Evolutionary conservation across 1,284 basidiomycete genomes (phyloP), one percentile per base, ranked within the genome.

Genomic region (Microbotryum scabiosae): DNA sequence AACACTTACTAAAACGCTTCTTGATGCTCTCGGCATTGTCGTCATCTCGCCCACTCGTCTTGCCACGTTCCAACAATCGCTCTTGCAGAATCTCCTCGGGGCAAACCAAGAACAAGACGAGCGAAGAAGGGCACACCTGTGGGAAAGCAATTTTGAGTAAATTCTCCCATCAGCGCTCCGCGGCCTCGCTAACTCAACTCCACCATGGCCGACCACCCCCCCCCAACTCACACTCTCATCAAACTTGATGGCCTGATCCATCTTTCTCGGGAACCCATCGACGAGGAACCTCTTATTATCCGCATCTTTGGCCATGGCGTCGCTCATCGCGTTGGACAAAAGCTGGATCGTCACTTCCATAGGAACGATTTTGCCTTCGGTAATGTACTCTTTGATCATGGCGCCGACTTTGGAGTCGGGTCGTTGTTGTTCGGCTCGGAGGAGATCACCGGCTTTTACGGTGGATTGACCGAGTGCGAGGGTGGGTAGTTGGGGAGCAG

Each of bases 311-410:
- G 28, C 36, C 32, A 65, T 74, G 44, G 84, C 84, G 50, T 78
- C 82, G 44, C 77, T 73, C 86, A 99, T 98, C 18, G 94, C 93
- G 73, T 90, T 94, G 78, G 93, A 85, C 64, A 99, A 81, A 41
- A 99, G 84, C 76, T 92, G 92, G 74, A 98, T 84, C 41, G 96
- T 98, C 62, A 99, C 88, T 74, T 97, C 88, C 85, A 90, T 90
- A 5, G 96, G 96, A 6, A 98, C 96, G 71, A 99, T 96, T 66
- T 81, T 85, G 60, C 96, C 96, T 76, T 94, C 93, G 63, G 82
- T 84, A 76, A 99, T 98, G 79, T 85, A 88, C 26, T 82, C 85
- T 67, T 83, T 85, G 76, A 98, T 98, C 75, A 98, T 79, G 43
- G 84, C 80, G 47, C 93, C 93, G 72, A 87, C 90, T 69, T 86